phyloP scores from a whole-genome alignment of 768 basidiomycete genomes.

The Russula emetica region DNA sequence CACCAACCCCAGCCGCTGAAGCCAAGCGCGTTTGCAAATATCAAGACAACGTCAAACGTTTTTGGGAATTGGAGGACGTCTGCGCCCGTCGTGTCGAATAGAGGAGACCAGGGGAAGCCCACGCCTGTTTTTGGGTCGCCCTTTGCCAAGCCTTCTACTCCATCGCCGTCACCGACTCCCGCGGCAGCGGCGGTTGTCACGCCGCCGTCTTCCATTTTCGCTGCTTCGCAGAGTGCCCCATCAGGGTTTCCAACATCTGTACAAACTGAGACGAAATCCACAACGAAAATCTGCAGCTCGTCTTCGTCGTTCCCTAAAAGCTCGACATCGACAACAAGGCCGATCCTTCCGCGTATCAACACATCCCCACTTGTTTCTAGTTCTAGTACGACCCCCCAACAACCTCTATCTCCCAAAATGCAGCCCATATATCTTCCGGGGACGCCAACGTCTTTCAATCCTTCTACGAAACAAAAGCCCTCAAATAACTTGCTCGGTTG shows the following conservation, averaged over 20 bases:
- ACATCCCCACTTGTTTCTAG: constrained; percentile 14
- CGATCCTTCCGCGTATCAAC: constrained; percentile 21
- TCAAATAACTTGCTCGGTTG: constrained; percentile 31
- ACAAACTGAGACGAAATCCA: not conserved
- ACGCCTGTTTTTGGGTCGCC: constrained; percentile 10
- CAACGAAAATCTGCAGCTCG: not conserved
- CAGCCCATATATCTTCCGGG: constrained; percentile 34
- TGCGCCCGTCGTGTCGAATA: not conserved
- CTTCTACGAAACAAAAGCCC: constrained; percentile 22
- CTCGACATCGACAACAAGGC: constrained; percentile 16
- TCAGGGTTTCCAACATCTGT: constrained; percentile 14
- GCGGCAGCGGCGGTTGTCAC: not conserved
- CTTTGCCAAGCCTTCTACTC: constrained; percentile 1
- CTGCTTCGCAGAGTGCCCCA: constrained; percentile 11
- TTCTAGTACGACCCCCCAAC: constrained; percentile 2
- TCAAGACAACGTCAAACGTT: constrained; percentile 35
- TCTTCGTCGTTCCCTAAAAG: constrained; percentile 5
- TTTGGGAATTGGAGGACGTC: constrained; percentile 31
- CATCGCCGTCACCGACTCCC: too few species aligned
- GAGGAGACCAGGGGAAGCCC: not conserved
- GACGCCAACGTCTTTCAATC: constrained; percentile 33
- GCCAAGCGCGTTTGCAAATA: constrained; percentile 36
- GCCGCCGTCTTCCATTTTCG: constrained; percentile 7
- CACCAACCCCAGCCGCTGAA: constrained; percentile 26
- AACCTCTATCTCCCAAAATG: constrained; percentile 30